Evolutionary conservation across 345 rosid genomes (phyloP).

Genomic region (Salix arbutifolia): DNA sequence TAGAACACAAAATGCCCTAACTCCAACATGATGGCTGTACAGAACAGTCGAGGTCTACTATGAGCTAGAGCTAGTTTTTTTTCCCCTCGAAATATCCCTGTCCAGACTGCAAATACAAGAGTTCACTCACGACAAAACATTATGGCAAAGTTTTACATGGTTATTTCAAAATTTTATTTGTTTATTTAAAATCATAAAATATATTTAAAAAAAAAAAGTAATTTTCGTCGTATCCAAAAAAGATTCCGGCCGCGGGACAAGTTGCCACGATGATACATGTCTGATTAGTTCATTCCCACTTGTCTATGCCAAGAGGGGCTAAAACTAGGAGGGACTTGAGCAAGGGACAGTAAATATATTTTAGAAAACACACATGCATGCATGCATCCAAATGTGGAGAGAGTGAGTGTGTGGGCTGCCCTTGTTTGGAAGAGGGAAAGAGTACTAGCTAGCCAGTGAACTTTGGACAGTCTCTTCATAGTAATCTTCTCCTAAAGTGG

Average conservation of each 20-base stretch:
- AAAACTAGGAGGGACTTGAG: neutral
- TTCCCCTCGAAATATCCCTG: no score
- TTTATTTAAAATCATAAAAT: no score
- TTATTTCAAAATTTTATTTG: no score
- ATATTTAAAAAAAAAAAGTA: no score
- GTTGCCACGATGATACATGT: neutral
- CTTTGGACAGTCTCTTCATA: neutral
- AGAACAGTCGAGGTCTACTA: no score
- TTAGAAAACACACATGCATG: neutral
- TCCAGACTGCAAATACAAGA: no score
- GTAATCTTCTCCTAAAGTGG: neutral
- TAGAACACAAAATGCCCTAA: no score
- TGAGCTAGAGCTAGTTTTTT: neutral
- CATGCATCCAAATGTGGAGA: neutral
- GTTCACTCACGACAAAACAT: no score
- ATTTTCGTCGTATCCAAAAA: no score
- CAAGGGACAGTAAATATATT: neutral
- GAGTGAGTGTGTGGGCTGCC: neutral
- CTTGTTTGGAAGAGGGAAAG: neutral
- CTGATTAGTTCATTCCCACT: neutral
- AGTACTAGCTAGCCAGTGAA: neutral
- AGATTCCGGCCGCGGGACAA: neutral
- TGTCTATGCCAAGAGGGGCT: neutral
- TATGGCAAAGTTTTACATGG: no score
- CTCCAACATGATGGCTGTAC: no score